Conservation (phyloP, 2,329 filamentous ascomycete genomes). For the Colletotrichum sp. region DNA sequence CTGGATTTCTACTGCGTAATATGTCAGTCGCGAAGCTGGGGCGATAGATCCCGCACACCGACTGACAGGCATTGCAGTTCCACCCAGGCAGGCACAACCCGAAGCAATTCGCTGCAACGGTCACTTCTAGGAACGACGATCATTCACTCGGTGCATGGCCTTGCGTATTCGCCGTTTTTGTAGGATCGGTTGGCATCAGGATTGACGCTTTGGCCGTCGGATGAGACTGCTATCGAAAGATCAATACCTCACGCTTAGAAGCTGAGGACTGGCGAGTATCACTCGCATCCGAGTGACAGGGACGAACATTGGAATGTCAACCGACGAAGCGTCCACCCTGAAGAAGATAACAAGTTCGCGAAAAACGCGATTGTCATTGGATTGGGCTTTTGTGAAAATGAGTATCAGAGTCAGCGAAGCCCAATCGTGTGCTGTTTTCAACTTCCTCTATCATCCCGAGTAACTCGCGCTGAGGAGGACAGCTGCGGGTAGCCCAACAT, state of each 20-base stretch:
- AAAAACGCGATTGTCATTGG: not conserved
- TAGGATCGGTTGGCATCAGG: not conserved
- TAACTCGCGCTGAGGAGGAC: not conserved
- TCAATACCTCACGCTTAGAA: not conserved
- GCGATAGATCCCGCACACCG: not conserved
- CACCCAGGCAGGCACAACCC: not conserved
- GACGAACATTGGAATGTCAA: not conserved
- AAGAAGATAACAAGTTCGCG: not conserved
- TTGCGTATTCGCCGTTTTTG: not conserved
- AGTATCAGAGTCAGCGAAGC: not conserved
- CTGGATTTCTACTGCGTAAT: not conserved
- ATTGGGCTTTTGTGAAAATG: not conserved
- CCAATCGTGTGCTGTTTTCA: not conserved
- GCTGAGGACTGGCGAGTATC: not conserved
- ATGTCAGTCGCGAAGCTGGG: not conserved
- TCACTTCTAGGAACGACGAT: not conserved
- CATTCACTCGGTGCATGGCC: not conserved
- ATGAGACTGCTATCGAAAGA: not conserved
- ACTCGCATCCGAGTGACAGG: not conserved
- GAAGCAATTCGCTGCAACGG: not conserved
- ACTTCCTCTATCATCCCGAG: not conserved
- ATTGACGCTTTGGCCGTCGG: not conserved
- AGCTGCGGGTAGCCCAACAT: not conserved
- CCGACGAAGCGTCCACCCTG: not conserved
- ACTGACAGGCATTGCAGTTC: not conserved